A percentile compares a stretch with the other conserved stretches of the same genome.
phyloP scores from a whole-genome alignment of 1,284 basidiomycete species.

The Tilletiopsis washingtonensis region DNA sequence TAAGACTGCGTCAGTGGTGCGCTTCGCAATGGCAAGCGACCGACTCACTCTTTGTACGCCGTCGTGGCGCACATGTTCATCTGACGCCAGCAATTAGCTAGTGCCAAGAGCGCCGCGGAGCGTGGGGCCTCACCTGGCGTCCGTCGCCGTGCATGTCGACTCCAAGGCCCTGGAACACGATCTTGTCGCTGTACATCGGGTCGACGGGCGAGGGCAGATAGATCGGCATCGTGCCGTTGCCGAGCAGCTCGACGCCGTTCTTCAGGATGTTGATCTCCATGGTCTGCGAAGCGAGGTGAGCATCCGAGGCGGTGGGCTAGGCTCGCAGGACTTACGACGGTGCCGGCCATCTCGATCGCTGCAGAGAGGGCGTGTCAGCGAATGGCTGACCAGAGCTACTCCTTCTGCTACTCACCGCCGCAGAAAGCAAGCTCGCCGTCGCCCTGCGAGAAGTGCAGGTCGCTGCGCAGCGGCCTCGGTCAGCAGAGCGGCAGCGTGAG shows the following conservation, averaged over 20 bases:
- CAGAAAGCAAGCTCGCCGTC: conserved; percentile 66
- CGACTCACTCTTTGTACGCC: conserved; percentile 11
- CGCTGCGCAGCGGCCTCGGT: too few species aligned
- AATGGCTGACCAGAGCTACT: too few species aligned
- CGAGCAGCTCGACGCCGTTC: conserved; percentile 65
- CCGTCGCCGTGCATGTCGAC: conserved; percentile 65
- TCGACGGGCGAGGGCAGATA: conserved; percentile 65
- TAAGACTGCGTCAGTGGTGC: background rate
- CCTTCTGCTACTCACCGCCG: too few species aligned
- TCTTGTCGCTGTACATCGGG: conserved; percentile 63
- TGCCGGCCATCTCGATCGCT: conserved; percentile 70
- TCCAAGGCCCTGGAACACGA: conserved; percentile 65
- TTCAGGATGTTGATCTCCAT: conserved; percentile 68
- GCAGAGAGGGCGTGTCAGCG: too few species aligned
- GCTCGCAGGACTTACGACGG: too few species aligned
- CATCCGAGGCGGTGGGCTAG: too few species aligned
- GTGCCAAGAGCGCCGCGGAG: too few species aligned
- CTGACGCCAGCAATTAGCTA: conserved; percentile 65
- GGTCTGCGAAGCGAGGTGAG: too few species aligned
- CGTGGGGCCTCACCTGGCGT: too few species aligned
- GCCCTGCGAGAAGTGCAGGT: conserved; percentile 74
- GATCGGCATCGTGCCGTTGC: conserved; percentile 60
- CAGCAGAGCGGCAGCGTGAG: too few species aligned
- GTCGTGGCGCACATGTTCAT: conserved; percentile 61
- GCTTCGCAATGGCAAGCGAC: background rate